Conservation (phyloP, 495 filamentous ascomycete genomes). For the Hapsidospora chrysogenum region DNA sequence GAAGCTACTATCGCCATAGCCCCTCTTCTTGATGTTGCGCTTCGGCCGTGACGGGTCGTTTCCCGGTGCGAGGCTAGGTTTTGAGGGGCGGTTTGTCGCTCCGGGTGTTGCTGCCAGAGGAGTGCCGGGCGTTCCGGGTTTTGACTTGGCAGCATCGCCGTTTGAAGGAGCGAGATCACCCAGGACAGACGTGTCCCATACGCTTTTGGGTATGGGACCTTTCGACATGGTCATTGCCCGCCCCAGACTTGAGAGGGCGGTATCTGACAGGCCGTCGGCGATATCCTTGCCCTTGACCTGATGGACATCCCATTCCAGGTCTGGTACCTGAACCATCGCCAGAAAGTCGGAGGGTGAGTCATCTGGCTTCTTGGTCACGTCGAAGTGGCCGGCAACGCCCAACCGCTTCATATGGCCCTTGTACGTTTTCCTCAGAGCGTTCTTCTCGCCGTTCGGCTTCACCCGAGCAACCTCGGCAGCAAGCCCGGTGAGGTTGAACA, state of each 20-base stretch:
- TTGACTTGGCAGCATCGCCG: conserved; percentile 3
- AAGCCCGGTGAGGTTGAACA: conserved; percentile 28
- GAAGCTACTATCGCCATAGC: conserved; percentile 36
- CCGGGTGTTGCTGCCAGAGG: conserved; percentile 13
- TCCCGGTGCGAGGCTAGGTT: not conserved
- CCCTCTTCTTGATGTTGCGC: conserved; percentile 31
- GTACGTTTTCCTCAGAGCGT: conserved; percentile 39
- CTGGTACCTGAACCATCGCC: conserved; percentile 29
- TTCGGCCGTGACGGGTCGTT: conserved; percentile 14
- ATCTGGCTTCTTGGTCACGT: conserved; percentile 28
- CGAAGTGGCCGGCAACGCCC: conserved; percentile 35
- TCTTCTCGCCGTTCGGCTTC: conserved; percentile 37
- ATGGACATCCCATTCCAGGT: conserved; percentile 37
- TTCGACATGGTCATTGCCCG: conserved; percentile 31
- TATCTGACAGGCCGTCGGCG: conserved; percentile 26
- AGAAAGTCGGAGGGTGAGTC: conserved; percentile 15
- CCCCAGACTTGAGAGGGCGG: conserved; percentile 13
- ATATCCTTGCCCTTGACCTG: conserved; percentile 38
- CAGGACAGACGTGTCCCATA: conserved; percentile 35
- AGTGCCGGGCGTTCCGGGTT: conserved; percentile 25
- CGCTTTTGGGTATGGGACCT: conserved; percentile 24
- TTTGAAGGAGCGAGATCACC: conserved; percentile 24
- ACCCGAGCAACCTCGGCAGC: conserved; percentile 35
- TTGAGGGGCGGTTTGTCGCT: conserved; percentile 7
- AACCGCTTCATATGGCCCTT: conserved; percentile 39